Conservation (phyloP, 495 filamentous ascomycete genomes). For the Penicillium chermesinum region DNA sequence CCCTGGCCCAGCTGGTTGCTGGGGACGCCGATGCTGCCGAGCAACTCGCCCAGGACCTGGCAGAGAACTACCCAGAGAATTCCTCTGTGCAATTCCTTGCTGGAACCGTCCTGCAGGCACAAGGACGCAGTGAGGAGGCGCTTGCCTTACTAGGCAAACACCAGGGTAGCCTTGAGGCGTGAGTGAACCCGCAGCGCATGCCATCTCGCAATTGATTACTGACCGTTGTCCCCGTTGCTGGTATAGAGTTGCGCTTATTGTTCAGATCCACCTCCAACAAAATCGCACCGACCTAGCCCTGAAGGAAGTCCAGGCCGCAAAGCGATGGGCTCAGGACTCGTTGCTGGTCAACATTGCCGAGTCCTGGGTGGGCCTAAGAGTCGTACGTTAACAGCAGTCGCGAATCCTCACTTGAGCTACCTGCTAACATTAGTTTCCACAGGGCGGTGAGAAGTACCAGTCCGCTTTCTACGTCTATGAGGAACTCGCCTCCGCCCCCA, state of each 20-base stretch:
- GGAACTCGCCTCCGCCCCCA: conserved; percentile 83
- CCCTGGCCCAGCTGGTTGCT: conserved; percentile 62
- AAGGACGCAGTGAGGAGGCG: conserved; percentile 78
- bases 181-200: conserved; percentile 30
- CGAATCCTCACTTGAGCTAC: not conserved
- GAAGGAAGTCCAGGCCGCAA: conserved; percentile 83
- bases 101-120: conserved; percentile 70
- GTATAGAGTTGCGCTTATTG: conserved; percentile 61
- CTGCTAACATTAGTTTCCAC: conserved; percentile 3
- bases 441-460: conserved; percentile 96
- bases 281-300: conserved; percentile 85
- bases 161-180: conserved; percentile 79
- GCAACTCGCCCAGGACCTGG: conserved; percentile 59
- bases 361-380: conserved; percentile 84
- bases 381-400: conserved; percentile 51
- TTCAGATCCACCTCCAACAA: conserved; percentile 87
- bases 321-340: conserved; percentile 94
- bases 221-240: conserved; percentile 6
- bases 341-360: conserved; percentile 91
- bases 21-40: conserved; percentile 60
- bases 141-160: conserved; percentile 72
- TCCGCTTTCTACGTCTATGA: conserved; percentile 97
- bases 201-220: not conserved
- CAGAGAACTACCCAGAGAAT: conserved; percentile 63
- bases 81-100: conserved; percentile 72